Base-by-base conservation (phyloP, 2,329 filamentous ascomycete genomes). In the Daldinia sp. region DNA sequence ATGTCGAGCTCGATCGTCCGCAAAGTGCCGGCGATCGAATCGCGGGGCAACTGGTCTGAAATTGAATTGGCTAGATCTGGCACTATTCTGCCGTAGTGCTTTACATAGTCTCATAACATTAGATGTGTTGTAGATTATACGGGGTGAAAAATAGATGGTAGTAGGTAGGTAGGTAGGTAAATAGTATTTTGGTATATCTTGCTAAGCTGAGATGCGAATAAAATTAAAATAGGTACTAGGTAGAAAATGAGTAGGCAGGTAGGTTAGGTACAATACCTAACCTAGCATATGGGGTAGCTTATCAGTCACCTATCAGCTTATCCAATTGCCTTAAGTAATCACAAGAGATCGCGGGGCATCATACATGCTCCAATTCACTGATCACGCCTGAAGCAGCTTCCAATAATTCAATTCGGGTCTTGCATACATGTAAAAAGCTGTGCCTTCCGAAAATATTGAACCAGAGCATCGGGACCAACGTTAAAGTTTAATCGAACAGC, bases 61-160 rank as follows among this genome's bases (percentile, higher is more conserved):
- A n/a, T 35, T 41, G 27, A 34, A 32, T 41, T 29, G 66, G 66
- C 63, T 59, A 21, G 43, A 45, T 47, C 56, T 64, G 62, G 68
- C 70, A 64, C 68, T 70, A 68, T 72, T 66, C 52, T 43, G 58
- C 57, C 47, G 68, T 70, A 74, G 66, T 57, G 67, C 63, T 68
- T 64, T 66, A 47, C 72, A 74, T 72, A 53, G 67, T 73, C 68
- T 75, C 73, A 75, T 75, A 73, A 70, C 70, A 73, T 72, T 59
- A 51, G 47, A 21, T 10, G 15, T 49, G 23, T 2, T 27, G 13
- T 23, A 27, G 32, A 8, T n/a, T 17, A 60, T 3, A 17, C 35
- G 29, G 19, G 19, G 35, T 13, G 15, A 32, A 23, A 3, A 13
- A 27, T 11, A 21, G 13, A 11, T n/a, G 27, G 19, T 5, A 23